Conservation (phyloP, 1,139 yeast genomes). For the Lodderomyces oxycetoniae region DNA sequence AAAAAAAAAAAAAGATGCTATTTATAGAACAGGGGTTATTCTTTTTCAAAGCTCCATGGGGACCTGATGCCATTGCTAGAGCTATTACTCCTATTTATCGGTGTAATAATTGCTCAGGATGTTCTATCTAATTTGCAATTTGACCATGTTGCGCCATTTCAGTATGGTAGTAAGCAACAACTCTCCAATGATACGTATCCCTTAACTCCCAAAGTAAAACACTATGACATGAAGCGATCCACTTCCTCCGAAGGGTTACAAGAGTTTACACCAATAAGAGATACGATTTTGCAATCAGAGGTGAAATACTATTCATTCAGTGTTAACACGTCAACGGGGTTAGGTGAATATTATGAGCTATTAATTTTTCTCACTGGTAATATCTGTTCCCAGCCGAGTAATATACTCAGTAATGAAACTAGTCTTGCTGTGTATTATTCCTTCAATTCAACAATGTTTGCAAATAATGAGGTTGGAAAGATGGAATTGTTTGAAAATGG, state of each 20-base stretch:
- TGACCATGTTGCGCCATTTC: background rate
- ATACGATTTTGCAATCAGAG: conserved; percentile 35
- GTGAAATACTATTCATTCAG: conserved; percentile 42
- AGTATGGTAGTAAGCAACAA: background rate
- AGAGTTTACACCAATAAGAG: conserved; percentile 44
- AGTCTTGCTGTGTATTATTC: conserved; percentile 49
- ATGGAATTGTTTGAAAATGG: conserved; percentile 42
- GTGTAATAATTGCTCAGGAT: too few species aligned
- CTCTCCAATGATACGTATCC: too few species aligned
- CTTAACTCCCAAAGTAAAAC: too few species aligned
- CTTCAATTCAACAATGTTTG: conserved; percentile 40
- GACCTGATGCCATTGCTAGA: too few species aligned
- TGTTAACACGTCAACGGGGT: conserved; percentile 43
- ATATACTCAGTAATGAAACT: conserved; percentile 25
- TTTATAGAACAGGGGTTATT: too few species aligned
- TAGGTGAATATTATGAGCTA: conserved; percentile 48
- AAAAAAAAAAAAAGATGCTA: too few species aligned
- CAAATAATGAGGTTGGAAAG: conserved; percentile 25
- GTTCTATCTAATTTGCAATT: too few species aligned
- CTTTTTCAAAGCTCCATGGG: too few species aligned
- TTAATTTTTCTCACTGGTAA: conserved; percentile 59
- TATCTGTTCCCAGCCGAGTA: conserved; percentile 47
- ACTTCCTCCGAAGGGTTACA: conserved; percentile 24
- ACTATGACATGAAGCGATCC: conserved; percentile 1
- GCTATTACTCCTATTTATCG: too few species aligned